Base-by-base conservation (phyloP, 2,329 filamentous ascomycete genomes). In the Nemania sp. region DNA sequence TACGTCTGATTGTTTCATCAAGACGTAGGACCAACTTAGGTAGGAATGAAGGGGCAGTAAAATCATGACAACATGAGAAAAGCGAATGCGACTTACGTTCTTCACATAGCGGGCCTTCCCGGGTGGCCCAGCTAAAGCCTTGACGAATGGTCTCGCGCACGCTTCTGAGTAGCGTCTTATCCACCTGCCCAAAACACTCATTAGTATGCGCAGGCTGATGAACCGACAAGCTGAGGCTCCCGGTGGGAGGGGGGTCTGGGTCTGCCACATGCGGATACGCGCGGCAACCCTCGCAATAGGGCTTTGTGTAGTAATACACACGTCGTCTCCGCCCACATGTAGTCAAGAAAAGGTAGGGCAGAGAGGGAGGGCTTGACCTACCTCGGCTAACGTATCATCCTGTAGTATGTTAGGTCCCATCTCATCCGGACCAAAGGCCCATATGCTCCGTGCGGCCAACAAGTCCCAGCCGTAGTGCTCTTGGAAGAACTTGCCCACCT, bases 401-500 rank as follows among this genome's bases (percentile, higher is more conserved):
- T 97, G 92, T 44, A 99, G 77, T 61, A 99, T 94, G 72, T 99
- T 99, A 5, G 94, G 91, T 0, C 92, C 90, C 77, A 86, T 88
- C 61, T 99, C 94, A 54, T 97, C 93, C 3, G 94, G 94, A 2
- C 94, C 94, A 74, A 99, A 99, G 1, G 94, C 94, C 94, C 94
- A 99, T 67, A 99, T 96, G 69, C 92, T 97, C 66, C 94, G 83
- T 20, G 90, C 91, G 12, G 94, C 93, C 58, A 99, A 80, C 65
- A 97, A 84, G 74, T 99, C 94, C 88, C 95, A 99, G 52, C 92
- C 93, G 70, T 99, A 96, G 61, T 91, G 94, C 57, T 96, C 90
- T 71, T 97, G 92, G 66, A 99, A 97, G 77, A 95, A 97, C 67
- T 94, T 95, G 65, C 92, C 93, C 36, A 95, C 94, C 69, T 93